Base-by-base conservation (phyloP, 2,329 filamentous ascomycete species). In the Pleomassaria siparia region DNA sequence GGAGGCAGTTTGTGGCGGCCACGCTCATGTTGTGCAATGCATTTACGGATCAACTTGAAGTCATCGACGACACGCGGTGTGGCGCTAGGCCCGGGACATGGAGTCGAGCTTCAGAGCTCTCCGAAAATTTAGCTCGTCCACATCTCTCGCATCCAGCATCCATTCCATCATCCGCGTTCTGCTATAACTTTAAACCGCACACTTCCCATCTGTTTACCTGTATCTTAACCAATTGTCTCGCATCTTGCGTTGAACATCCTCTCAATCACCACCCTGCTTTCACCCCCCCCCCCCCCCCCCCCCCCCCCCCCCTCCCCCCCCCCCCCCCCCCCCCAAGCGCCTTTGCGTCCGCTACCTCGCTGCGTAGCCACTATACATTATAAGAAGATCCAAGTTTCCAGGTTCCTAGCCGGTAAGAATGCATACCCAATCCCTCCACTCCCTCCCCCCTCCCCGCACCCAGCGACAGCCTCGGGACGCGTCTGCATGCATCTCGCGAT, bases 201-300 rank as follows among this genome's bases (percentile, higher is more conserved):
- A 12, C 32, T 37, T 21, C 32, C n/a, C 40, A 44, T 51, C 52
- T 42, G 44, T 32, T 51, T 54, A 44, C 51, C 55, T 67, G 64
- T 63, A 63, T 49, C 45, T 63, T 63, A 69, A 41, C 46, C 49
- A 32, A 60, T 49, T 51, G 15, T 42, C 46, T 50, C 47, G 48
- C 49, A 56, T 56, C 51, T 52, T 60, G 58, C 53, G 51, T 59
- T 61, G 60, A 56, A 62, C 55, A 60, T 55, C 64, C 53, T 47
- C 54, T 51, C 48, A 58, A 55, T 58, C 46, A 40, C 76, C 74
- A n/a, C n/a, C n/a, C n/a, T n/a, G n/a, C n/a, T n/a, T n/a, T n/a
- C n/a, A n/a, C 53, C 54, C 44, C 56, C 50, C 43, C 45, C 50
- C 32, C 7, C 35, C 24, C 35, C 7, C 35, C 13, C 35, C 32